A percentile compares a stretch with the other conserved stretches of the same genome.
Evolutionary conservation across 2,329 filamentous ascomycete species (phyloP).

Genomic region (Verticillium dahliae): DNA sequence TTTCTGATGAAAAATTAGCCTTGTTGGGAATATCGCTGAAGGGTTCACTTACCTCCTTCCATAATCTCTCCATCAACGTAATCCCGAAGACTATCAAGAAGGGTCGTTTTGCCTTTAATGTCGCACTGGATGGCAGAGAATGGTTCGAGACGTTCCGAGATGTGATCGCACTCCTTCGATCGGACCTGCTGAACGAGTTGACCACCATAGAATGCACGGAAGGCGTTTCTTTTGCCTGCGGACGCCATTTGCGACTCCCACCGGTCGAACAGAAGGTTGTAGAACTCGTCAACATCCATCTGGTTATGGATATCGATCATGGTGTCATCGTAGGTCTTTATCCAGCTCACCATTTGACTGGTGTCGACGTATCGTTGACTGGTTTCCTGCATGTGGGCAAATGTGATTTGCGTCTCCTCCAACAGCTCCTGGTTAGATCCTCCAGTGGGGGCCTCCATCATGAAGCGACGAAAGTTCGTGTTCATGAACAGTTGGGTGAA

Average conservation of each 20-base stretch:
- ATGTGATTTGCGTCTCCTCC: constrained; percentile 71
- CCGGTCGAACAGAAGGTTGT: constrained; percentile 85
- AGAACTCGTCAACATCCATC: constrained; percentile 98
- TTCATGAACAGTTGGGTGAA: constrained; percentile 98
- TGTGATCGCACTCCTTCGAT: constrained; percentile 88
- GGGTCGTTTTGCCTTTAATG: constrained; percentile 80
- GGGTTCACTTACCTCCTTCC: constrained; percentile 60
- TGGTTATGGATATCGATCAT: constrained; percentile 82
- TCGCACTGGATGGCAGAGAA: constrained; percentile 96
- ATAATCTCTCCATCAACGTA: constrained; percentile 95
- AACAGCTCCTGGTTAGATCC: constrained; percentile 58
- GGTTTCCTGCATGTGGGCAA: constrained; percentile 80
- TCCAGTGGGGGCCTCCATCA: constrained; percentile 57
- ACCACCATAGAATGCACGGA: constrained; percentile 84
- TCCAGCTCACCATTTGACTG: constrained; percentile 61
- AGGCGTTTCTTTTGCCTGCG: constrained; percentile 59
- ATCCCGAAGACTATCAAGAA: constrained; percentile 85
- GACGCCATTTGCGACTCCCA: constrained; percentile 77
- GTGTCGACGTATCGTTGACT: constrained; percentile 70
- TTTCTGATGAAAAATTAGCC: constrained; percentile 47
- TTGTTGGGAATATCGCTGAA: not conserved
- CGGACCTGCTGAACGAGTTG: constrained; percentile 92
- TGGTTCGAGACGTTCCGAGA: constrained; percentile 82
- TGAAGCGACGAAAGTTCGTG: constrained; percentile 75
- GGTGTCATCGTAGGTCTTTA: constrained; percentile 76